Evolutionary conservation across 1,284 basidiomycete genomes (phyloP).

Genomic region (Pulveroboletus ridleyi): DNA sequence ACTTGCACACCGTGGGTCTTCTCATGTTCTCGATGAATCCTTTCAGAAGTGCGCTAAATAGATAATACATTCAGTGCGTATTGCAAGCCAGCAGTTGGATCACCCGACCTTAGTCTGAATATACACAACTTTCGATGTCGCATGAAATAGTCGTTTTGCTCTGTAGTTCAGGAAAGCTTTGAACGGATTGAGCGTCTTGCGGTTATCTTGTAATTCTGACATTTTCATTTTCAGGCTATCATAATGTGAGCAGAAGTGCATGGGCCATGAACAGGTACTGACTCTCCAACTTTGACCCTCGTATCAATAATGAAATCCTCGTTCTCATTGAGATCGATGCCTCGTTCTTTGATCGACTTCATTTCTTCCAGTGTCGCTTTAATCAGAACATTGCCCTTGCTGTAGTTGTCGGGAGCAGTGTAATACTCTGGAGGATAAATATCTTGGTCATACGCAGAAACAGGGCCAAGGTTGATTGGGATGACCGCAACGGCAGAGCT

Average conservation of each 20-base stretch:
- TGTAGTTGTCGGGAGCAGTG: neutral
- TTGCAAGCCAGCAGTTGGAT: neutral
- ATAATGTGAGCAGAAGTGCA: conserved; percentile 1
- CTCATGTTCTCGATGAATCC: conserved; percentile 5
- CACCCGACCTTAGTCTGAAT: conserved; percentile 10
- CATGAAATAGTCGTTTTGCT: conserved; percentile 16
- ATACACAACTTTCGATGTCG: conserved; percentile 6
- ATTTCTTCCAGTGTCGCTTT: conserved; percentile 23
- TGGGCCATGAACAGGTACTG: neutral
- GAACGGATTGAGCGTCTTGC: conserved; percentile 20
- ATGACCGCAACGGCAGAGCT: conserved; percentile 11
- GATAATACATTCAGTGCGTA: neutral
- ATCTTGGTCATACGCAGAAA: neutral
- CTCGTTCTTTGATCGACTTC: conserved; percentile 2
- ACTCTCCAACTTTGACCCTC: conserved; percentile 13
- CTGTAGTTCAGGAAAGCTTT: conserved; percentile 12
- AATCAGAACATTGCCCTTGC: conserved; percentile 24
- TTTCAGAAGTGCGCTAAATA: conserved; percentile 22
- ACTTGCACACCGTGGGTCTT: neutral
- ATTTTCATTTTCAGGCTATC: neutral
- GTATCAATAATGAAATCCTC: too few species aligned
- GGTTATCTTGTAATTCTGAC: conserved; percentile 1
- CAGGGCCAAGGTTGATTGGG: conserved; percentile 20
- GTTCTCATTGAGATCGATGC: too few species aligned
- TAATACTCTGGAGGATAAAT: conserved; percentile 24